Evolutionary conservation across 306 rosid species (phyloP), one percentile per base, ranked within the genome.

Genomic region (Begonia peltatifolia): DNA sequence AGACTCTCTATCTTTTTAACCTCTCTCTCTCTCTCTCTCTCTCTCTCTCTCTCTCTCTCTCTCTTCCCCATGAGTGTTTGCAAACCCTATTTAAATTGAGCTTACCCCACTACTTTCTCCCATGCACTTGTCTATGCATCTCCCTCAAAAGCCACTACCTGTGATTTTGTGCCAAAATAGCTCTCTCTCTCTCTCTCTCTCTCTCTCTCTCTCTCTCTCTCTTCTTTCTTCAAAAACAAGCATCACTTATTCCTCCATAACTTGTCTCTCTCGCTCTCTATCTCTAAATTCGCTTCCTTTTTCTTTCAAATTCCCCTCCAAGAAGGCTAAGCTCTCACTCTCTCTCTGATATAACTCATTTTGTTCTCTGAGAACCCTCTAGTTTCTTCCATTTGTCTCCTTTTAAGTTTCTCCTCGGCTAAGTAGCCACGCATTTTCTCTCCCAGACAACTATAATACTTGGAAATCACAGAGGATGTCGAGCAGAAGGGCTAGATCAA

Each of bases 401-500:
- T 30, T 30, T 30, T 7, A 30, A 30, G 38, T 7, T 30, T 30
- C 5, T 30, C 38, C 38, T 30, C 38, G 9, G 38, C 38, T 3
- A 0, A 30, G 38, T 10, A 15, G 30, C 41, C 12, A 12, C 30
- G 13, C 13, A 12, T 18, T 52, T 17, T 11, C 38, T 30, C 38
- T 30, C 38, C 38, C 9, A 6, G 8, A 7, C 38, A 30, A 30
- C 1, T 30, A 30, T 30, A 30, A 30, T 7, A 30, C 38, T 30
- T 6, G 8, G 6, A 30, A 11, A 30, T n/a, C 17, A 47, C 10
- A 1, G 16, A 49, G 16, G 16, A 50, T 60, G 65, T 60, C 65
- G 23, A 50, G 57, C 57, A 60, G 65, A 60, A 60, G 65, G 48
- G 51, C 65, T 15, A 60, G 65, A 60, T 60, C 65, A 50, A 51